Conservation (phyloP, 441 rosid genomes). For the Codiaeum variegatum region DNA sequence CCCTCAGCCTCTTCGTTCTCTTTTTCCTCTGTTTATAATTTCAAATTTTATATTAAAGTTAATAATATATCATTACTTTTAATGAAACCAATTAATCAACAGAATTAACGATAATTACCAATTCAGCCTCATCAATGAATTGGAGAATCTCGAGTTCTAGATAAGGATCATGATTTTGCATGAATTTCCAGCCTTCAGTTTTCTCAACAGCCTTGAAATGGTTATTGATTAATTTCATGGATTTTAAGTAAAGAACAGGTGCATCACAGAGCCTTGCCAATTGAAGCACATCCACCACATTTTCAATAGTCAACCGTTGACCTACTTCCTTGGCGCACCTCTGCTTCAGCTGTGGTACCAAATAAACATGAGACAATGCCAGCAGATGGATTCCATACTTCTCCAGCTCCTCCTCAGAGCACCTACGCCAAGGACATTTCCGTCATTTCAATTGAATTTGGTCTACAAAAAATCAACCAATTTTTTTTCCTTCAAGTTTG, state of each 20-base stretch:
- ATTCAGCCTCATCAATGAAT: constrained; percentile 75
- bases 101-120: constrained; percentile 28
- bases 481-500: constrained; percentile 3
- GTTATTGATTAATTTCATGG: constrained; percentile 44
- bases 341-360: constrained; percentile 66
- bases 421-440: constrained; percentile 36
- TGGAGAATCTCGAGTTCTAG: constrained; percentile 75
- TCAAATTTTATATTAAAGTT: background rate
- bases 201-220: constrained; percentile 51
- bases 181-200: constrained; percentile 81
- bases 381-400: constrained; percentile 72
- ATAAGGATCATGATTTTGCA: constrained; percentile 69
- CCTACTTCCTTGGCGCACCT: constrained; percentile 45
- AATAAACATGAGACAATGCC: constrained; percentile 72
- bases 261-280: constrained; percentile 79
- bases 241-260: constrained; percentile 61
- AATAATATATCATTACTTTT: background rate
- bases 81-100: background rate
- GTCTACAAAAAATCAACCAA: background rate
- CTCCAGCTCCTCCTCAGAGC: constrained; percentile 55
- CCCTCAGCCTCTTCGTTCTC: constrained; percentile 43
- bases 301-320: constrained; percentile 51
- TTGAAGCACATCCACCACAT: constrained; percentile 72
- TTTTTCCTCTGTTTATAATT: constrained; percentile 56
- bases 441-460: constrained; percentile 18